These are phyloP conservation scores for Aaosphaeria pasadenensis DNA, from an alignment of 2,329 filamentous ascomycete species.

Conservation along the genomic window DNA sequence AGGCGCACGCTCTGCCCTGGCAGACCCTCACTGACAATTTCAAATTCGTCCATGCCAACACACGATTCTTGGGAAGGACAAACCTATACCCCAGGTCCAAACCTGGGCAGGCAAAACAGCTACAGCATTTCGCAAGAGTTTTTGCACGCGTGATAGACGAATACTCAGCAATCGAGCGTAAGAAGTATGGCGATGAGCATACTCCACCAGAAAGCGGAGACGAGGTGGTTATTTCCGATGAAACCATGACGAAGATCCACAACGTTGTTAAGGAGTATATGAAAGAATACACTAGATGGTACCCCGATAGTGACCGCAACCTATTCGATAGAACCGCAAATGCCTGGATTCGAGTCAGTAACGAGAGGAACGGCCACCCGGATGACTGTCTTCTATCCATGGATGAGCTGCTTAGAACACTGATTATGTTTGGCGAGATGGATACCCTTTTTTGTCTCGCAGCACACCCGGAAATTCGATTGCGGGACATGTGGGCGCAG, in stretches of 20 bases:
- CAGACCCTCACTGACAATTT: slow-evolving; percentile 11
- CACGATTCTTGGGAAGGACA: slow-evolving; percentile 6
- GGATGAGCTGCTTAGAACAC: slow-evolving; percentile 6
- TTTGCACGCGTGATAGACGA: slow-evolving; percentile 6
- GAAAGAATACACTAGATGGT: background rate
- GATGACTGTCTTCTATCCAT: background rate
- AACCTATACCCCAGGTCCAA: slow-evolving; percentile 10
- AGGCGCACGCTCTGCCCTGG: slow-evolving; percentile 11
- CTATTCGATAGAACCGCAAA: background rate
- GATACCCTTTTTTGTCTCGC: slow-evolving; percentile 8
- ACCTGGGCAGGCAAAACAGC: slow-evolving; percentile 7
- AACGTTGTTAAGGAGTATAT: slow-evolving; percentile 2
- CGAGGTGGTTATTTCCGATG: slow-evolving; percentile 9
- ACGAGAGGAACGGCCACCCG: background rate
- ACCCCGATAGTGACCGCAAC: background rate
- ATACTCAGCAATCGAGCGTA: slow-evolving; percentile 3
- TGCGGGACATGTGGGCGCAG: slow-evolving; percentile 1
- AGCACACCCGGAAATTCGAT: slow-evolving; percentile 3
- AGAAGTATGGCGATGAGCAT: slow-evolving; percentile 5
- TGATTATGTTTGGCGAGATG: slow-evolving; percentile 7
- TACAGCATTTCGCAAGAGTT: slow-evolving; percentile 9
- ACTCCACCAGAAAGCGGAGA: slow-evolving; percentile 1
- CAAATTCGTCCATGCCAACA: slow-evolving; percentile 8
- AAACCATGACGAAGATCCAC: slow-evolving; percentile 1
- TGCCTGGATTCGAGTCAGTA: background rate